Evolutionary conservation across 2,329 filamentous ascomycete genomes (phyloP), one percentile per base, ranked within the genome.

Genomic region (Waltergamsia citrina): DNA sequence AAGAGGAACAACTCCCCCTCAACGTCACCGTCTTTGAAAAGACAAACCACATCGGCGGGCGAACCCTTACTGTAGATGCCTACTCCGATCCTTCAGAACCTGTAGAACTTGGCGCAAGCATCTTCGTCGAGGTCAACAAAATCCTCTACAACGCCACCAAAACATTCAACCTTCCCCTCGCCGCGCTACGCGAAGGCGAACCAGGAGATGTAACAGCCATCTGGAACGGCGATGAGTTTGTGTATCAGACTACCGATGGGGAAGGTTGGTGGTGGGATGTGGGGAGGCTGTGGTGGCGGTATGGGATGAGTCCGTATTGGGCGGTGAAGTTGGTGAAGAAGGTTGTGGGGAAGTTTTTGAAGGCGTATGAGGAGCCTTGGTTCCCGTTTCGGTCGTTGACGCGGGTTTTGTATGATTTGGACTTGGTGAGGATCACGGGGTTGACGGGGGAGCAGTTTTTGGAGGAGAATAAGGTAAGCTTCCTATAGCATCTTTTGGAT

Each of bases 1-100:
- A 72, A 4, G 59, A 73, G 38, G 65, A 68, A n/a, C 63, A 62
- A 14, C 56, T 82, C 14, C 61, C 68, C 3, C 52, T 90, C 38
- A 82, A 94, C 44, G 81, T 96, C 47, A 94, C 87, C 16, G 66
- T 98, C 19, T 95, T 90, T 53, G 92, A 98, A 50, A 81, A 80
- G 45, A 78, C 76, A 12, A 55, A 65, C 21, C 85, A 78, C 44
- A 69, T 96, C 28, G 92, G 92, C 20, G 92, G 92, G 7, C 83
- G 92, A 18, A 83, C 83, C 7, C 84, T 88, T 20, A 96, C 88
- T 1, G 81, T 94, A 14, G 66, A 87, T 48, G 79, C 78, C 3
- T 90, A 82, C 52, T 70, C 74, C 42, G 69, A 90, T 45, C 65
- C 78, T 2, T 42, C 61, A 1, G 63, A 78, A 25, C 81, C 82